A percentile compares a stretch with the other conserved stretches of the same genome.
phyloP scores from a whole-genome alignment of 257 asterid species.

The Solanum boliviense region DNA sequence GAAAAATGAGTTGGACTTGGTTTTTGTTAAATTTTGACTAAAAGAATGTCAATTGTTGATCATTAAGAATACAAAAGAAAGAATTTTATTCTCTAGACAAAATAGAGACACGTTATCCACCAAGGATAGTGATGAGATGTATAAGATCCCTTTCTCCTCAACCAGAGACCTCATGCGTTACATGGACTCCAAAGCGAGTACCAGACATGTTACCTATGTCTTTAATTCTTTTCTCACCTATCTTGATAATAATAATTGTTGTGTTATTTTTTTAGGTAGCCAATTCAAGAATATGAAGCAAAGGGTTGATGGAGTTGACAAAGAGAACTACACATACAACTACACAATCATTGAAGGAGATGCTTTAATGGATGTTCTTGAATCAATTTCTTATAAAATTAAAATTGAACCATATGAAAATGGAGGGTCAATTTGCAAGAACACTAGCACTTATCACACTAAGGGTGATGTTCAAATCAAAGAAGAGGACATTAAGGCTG shows the following conservation, averaged over 20 bases:
- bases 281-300: conserved; percentile 36
- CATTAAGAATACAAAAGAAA: not conserved
- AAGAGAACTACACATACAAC: conserved; percentile 19
- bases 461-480: conserved; percentile 25
- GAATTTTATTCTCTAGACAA: not conserved
- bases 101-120: not conserved
- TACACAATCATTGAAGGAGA: conserved; percentile 46
- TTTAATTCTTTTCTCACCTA: not conserved
- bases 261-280: conserved; percentile 21
- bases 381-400: conserved; percentile 23
- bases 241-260: not conserved
- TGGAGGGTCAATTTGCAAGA: conserved; percentile 41
- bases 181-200: not conserved
- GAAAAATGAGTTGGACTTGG: not conserved
- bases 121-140: not conserved
- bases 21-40: not conserved
- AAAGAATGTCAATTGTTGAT: not conserved
- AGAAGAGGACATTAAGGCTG: conserved; percentile 19
- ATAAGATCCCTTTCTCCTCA: not conserved
- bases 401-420: conserved; percentile 25
- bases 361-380: conserved; percentile 21
- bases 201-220: not conserved
- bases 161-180: not conserved
- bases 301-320: conserved; percentile 28
- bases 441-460: conserved; percentile 18